Percentiles rank a stretch among this genome's conserved stretches.
These are phyloP conservation scores for Claviceps sp. DNA, from an alignment of 2,329 filamentous ascomycete species.

Conservation along the genomic window DNA sequence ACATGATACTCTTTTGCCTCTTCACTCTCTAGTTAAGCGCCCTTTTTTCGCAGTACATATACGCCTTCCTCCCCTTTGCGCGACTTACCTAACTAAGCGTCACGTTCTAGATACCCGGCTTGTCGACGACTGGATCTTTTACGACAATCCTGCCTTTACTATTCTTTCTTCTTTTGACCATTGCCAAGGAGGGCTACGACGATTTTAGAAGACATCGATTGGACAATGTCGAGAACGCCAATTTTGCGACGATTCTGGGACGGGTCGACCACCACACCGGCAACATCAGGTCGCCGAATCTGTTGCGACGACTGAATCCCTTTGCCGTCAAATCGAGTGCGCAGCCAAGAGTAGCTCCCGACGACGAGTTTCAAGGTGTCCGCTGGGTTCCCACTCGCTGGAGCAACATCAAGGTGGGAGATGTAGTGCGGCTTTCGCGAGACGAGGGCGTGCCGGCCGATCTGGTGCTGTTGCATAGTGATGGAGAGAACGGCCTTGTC, in stretches of 20 bases:
- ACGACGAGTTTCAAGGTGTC: conserved; percentile 46
- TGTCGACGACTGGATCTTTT: conserved; percentile 62
- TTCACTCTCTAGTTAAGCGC: not conserved
- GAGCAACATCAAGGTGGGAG: conserved; percentile 35
- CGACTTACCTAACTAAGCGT: not conserved
- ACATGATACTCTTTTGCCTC: not conserved
- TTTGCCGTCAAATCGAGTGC: conserved; percentile 18
- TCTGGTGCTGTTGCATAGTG: conserved; percentile 62
- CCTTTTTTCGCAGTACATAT: not conserved
- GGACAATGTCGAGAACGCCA: conserved; percentile 67
- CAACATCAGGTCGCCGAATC: conserved; percentile 11
- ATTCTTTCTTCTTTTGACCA: conserved; percentile 68
- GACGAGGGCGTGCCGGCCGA: conserved; percentile 78
- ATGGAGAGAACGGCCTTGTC: conserved; percentile 64
- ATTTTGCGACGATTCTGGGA: conserved; percentile 32
- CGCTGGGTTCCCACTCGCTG: conserved; percentile 38
- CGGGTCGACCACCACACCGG: conserved; percentile 20
- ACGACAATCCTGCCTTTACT: conserved; percentile 62
- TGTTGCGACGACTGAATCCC: conserved; percentile 18
- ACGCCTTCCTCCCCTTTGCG: not conserved
- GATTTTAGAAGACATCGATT: conserved; percentile 68
- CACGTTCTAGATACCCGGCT: conserved; percentile 40
- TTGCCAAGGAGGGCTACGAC: conserved; percentile 78
- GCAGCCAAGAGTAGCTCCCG: conserved; percentile 21
- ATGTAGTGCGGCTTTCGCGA: conserved; percentile 38